Evolutionary conservation across 2,329 filamentous ascomycete species (phyloP).

Genomic region (Aspergillus pseudotamarii): DNA sequence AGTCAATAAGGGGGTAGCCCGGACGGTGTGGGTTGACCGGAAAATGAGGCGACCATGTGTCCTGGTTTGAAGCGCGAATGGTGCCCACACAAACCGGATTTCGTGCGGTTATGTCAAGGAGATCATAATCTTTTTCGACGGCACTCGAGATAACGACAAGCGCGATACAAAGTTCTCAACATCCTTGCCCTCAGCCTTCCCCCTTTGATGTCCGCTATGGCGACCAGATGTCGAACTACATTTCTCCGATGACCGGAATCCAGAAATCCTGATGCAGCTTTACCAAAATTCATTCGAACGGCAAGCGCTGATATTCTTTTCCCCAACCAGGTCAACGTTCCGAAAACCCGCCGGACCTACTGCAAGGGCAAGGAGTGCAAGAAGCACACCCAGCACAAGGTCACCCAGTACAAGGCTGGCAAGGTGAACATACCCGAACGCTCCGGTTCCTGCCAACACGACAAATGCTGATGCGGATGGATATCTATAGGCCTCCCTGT

Average conservation of each 20-base stretch:
- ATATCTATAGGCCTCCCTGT: slow-evolving; percentile 72
- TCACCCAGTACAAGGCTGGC: slow-evolving; percentile 96
- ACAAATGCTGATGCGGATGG: slow-evolving; percentile 28
- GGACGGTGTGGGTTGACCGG: neutral
- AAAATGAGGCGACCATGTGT: neutral
- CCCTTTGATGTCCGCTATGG: neutral
- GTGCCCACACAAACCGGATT: neutral
- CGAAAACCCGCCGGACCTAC: slow-evolving; percentile 96
- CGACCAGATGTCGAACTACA: slow-evolving; percentile 5
- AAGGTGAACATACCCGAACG: slow-evolving; percentile 61
- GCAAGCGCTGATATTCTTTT: slow-evolving; percentile 29
- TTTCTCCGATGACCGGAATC: slow-evolving; percentile 21
- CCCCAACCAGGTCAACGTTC: slow-evolving; percentile 82
- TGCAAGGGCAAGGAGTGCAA: slow-evolving; percentile 95
- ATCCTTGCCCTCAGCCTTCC: neutral
- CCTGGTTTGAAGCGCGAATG: neutral
- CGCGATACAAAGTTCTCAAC: neutral
- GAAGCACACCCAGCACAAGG: slow-evolving; percentile 91
- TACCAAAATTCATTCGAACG: slow-evolving; percentile 12
- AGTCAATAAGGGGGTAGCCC: neutral
- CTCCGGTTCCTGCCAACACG: slow-evolving; percentile 16
- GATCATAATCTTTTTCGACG: neutral
- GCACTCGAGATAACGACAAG: neutral
- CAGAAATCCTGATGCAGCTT: slow-evolving; percentile 8
- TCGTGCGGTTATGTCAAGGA: neutral